Base-by-base conservation (phyloP, 2,329 filamentous ascomycete species). In the Cephalotrichum gorgonifer region DNA sequence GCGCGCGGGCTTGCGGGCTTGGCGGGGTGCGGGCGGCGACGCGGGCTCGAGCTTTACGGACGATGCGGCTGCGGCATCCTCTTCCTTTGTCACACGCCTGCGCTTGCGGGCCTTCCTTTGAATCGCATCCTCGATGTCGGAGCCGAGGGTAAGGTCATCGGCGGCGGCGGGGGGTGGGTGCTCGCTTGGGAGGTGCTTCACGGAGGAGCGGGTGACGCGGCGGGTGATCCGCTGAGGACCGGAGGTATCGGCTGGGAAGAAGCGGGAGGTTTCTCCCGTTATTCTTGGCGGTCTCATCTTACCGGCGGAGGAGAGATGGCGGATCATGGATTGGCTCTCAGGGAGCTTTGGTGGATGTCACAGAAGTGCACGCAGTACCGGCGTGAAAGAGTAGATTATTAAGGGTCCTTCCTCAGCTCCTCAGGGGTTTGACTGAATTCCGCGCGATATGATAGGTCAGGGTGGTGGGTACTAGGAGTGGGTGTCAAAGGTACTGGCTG, bases 81-180 rank as follows among this genome's bases (percentile, higher is more conserved):
- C 15, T 49, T 43, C 17, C 51, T 39, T 46, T 4, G 56, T 60
- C n/a, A 60, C 62, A 22, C 52, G 60, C 46, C 54, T 63, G 50
- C 64, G 64, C 38, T 57, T 62, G 38, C 48, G 56, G 47, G 55
- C 61, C 15, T 62, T 59, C 2, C 57, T 50, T 57, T 64, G 49
- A 57, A 72, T 49, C 59, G 56, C 55, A 70, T 84, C 80, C 65
- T 84, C 80, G 50, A 84, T 81, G 55, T 83, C 78, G 49, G 54
- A 38, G n/a, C 51, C 47, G 23, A 46, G 47, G 7, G 25, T 45
- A 20, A 50, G 33, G 12, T 47, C 23, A 15, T 3, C 35, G 26
- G 22, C 41, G 23, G 15, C 47, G 22, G 44, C 30, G 38, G 20
- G 15, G 25, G 33, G 14, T 22, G 35, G 22, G n/a, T 41, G 26